Base-by-base conservation (phyloP, 2,329 filamentous ascomycete species). In the Exophiala sp. region DNA sequence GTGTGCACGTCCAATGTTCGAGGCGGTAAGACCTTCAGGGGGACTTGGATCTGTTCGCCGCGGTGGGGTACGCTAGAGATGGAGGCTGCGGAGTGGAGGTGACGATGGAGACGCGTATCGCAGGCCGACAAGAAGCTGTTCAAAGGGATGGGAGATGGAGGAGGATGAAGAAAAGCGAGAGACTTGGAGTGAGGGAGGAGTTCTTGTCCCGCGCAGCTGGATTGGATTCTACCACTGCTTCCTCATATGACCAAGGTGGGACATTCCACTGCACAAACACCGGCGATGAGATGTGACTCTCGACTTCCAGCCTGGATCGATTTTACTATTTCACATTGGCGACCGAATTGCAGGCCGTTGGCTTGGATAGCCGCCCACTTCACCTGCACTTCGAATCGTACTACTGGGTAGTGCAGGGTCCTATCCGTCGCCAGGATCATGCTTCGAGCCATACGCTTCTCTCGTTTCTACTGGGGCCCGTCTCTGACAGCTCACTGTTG, bases 331-430 rank as follows among this genome's bases (percentile, higher is more conserved):
- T 52, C 48, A 57, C 54, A 42, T 48, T 34, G n/a, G 41, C 48
- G 48, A 35, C 30, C 50, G 51, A 57, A 57, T 57, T 53, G 51
- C 44, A 58, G 55, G 46, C 23, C 40, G 50, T 53, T 43, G 49
- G 40, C 43, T 37, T 46, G 54, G 39, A 39, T 57, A 53, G 40
- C 52, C 48, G 52, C 55, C 48, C 35, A 39, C 45, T 48, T 46
- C 52, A 16, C 38, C 48, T 44, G 39, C 29, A 27, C 45, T 35
- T 21, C 30, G 14, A 37, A n/a, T 32, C 7, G 29, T 7, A n/a
- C 29, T 32, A 32, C 29, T 3, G 6, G 29, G 29, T 32, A 37
- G 34, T 32, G n/a, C 46, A 39, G 14, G 40, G 40, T 29, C 23
- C 46, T 27, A 23, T 21, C 46, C 37, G 46, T 27, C 43, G 22